Conservation (phyloP, 352 stramenopile species). For the Globisporangium orthogonon region DNA sequence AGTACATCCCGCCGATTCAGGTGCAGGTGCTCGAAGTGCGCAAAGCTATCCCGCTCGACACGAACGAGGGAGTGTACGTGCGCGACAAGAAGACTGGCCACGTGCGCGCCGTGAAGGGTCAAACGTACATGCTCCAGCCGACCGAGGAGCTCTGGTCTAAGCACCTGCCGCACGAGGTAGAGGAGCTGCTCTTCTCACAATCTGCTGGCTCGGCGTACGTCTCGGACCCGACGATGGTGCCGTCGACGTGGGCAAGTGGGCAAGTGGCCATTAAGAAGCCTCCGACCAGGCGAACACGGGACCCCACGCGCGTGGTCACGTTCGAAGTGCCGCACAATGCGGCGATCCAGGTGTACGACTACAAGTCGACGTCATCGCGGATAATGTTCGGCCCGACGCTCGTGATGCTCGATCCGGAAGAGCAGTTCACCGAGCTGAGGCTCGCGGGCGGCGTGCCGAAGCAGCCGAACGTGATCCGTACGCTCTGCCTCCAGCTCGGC, state of each 20-base stretch:
- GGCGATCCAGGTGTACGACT: conserved; percentile 81
- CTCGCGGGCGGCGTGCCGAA: conserved; percentile 67
- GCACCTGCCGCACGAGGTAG: conserved; percentile 49
- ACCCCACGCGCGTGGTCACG: conserved; percentile 61
- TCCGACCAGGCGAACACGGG: conserved; percentile 17
- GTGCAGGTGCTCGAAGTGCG: conserved; percentile 74
- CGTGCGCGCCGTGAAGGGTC: conserved; percentile 60
- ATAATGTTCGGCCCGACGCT: conserved; percentile 78
- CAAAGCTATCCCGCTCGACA: conserved; percentile 67
- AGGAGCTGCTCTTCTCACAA: conserved; percentile 56
- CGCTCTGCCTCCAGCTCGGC: conserved; percentile 69
- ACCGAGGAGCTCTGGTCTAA: conserved; percentile 76
- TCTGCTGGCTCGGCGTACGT: conserved; percentile 53
- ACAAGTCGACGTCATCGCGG: conserved; percentile 73
- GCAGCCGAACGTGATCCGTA: conserved; percentile 73
- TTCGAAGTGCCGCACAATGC: conserved; percentile 82
- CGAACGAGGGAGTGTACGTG: conserved; percentile 77
- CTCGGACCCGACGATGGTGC: conserved; percentile 26
- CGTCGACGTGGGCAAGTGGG: background rate
- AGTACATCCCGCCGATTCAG: conserved; percentile 76
- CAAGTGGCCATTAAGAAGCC: background rate
- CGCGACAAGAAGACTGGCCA: conserved; percentile 72
- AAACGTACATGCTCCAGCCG: conserved; percentile 80
- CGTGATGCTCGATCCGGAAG: conserved; percentile 75
- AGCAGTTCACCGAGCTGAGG: conserved; percentile 78